Evolutionary conservation across 257 asterid species (phyloP).

Genomic region (Agastache rugosa): DNA sequence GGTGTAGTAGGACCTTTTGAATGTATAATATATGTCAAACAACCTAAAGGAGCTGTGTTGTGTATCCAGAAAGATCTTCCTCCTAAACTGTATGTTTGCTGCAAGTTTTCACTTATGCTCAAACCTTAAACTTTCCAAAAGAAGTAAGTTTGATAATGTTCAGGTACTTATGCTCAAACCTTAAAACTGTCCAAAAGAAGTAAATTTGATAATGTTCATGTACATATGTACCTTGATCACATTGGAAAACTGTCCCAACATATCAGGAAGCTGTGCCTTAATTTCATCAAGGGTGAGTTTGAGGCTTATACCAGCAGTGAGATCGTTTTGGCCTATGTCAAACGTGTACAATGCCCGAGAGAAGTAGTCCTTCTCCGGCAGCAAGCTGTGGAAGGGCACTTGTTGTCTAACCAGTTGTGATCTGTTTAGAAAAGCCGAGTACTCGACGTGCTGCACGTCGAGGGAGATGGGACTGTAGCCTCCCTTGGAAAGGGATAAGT

Average conservation of each 20-base stretch:
- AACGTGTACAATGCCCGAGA: slow-evolving; percentile 67
- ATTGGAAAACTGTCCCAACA: slow-evolving; percentile 52
- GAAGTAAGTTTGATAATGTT: neutral
- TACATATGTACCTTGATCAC: slow-evolving; percentile 59
- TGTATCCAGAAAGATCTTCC: slow-evolving; percentile 79
- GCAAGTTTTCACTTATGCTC: neutral
- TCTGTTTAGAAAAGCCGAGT: neutral
- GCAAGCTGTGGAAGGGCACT: slow-evolving; percentile 44
- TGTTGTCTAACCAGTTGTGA: neutral
- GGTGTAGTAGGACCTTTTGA: slow-evolving; percentile 49
- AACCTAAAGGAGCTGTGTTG: slow-evolving; percentile 77
- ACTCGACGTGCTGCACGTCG: neutral
- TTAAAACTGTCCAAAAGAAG: too few relatives aligned
- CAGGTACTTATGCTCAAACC: too few relatives aligned
- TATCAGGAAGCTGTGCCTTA: slow-evolving; percentile 72
- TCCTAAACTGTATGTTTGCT: slow-evolving; percentile 55
- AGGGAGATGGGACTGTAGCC: slow-evolving; percentile 68
- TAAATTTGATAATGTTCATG: too few relatives aligned
- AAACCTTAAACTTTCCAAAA: neutral
- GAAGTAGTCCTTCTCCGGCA: slow-evolving; percentile 59
- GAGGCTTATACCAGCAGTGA: slow-evolving; percentile 69
- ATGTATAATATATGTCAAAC: slow-evolving; percentile 66
- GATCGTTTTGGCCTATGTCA: slow-evolving; percentile 88
- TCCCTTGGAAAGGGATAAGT: slow-evolving; percentile 67
- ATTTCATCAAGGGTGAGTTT: slow-evolving; percentile 65